Base-by-base conservation (phyloP, 768 basidiomycete species). In the Cyclocybe aegerita region DNA sequence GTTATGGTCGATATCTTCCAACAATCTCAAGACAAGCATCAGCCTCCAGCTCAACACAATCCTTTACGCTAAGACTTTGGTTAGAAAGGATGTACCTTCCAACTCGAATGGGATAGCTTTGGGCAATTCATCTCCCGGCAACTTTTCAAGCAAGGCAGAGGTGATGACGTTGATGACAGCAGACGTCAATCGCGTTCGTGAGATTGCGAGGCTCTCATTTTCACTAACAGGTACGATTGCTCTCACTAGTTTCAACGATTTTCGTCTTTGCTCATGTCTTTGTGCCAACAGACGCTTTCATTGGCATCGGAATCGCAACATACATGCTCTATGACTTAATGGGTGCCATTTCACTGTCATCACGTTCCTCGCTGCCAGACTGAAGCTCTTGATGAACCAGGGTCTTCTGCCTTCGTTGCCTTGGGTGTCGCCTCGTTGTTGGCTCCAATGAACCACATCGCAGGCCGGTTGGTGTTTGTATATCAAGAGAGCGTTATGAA, bases 401-500 rank as follows among this genome's bases (percentile, higher is more conserved):
- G 58, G 11, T 55, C 56, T 4, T 60, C 58, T 39, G 54, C 53
- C 47, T 61, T 61, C 43, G 51, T 61, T 38, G 60, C 57, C 12
- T 55, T 61, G 16, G 57, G 54, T 17, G 53, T 61, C 11, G 56
- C 57, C 3, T 56, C 53, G 38, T 42, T 61, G 15, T 56, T 61
- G 45, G 37, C 57, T 33, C 60, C 60, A n/a, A 53, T 61, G 55
- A 61, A 61, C 39, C 55, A 58, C 30, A 51, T 55, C 32, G 60
- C 57, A 9, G 57, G 60, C 37, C 55, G 57, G 36, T 54, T 57
- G 5, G 60, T 61, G 8, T 49, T 60, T 30, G 44, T 35, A 1
- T n/a, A 36, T 15, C 62, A 63, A 42, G 56, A 59, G 39, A 63
- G 59, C 16, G 36, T 90, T 29, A 90, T 89, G 88, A 88, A 88